Conservation (phyloP, 2,329 filamentous ascomycete genomes). For the Paraconiothyrium brasiliense region DNA sequence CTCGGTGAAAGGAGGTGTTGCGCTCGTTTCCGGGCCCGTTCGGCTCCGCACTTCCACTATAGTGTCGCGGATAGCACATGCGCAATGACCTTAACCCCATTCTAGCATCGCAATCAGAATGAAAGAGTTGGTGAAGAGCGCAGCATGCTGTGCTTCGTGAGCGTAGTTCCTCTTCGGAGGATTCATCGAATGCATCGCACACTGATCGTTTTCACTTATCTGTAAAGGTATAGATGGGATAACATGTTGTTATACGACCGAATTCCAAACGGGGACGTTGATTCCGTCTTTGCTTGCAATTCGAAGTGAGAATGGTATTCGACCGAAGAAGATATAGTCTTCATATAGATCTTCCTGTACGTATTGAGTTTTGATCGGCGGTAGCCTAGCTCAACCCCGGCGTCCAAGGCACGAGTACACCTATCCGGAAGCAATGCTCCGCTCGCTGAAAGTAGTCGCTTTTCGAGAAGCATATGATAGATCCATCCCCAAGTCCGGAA, state of each 20-base stretch:
- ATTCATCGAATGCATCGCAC: background rate
- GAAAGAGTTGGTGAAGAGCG: background rate
- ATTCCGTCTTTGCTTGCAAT: background rate
- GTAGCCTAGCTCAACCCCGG: conserved; percentile 5
- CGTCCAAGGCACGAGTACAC: background rate
- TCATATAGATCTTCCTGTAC: background rate
- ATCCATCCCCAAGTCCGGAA: background rate
- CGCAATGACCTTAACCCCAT: conserved; percentile 31
- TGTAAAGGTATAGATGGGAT: background rate
- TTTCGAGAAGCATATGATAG: background rate
- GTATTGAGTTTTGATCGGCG: background rate
- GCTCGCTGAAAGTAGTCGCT: background rate
- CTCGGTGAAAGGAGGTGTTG: conserved; percentile 31
- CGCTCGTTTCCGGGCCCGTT: conserved; percentile 22
- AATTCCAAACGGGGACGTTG: too few relatives aligned
- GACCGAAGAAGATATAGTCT: background rate
- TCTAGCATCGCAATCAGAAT: conserved; percentile 21
- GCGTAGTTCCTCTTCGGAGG: background rate
- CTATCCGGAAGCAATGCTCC: background rate
- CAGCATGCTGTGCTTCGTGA: background rate
- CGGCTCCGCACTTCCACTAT: conserved; percentile 32
- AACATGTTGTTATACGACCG: background rate
- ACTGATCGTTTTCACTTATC: background rate
- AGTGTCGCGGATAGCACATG: conserved; percentile 25
- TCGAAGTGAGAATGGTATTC: background rate